Evolutionary conservation across 805 yeast genomes (phyloP), one percentile per base, ranked within the genome.

Genomic region (Blastobotrys chiropterorum): DNA sequence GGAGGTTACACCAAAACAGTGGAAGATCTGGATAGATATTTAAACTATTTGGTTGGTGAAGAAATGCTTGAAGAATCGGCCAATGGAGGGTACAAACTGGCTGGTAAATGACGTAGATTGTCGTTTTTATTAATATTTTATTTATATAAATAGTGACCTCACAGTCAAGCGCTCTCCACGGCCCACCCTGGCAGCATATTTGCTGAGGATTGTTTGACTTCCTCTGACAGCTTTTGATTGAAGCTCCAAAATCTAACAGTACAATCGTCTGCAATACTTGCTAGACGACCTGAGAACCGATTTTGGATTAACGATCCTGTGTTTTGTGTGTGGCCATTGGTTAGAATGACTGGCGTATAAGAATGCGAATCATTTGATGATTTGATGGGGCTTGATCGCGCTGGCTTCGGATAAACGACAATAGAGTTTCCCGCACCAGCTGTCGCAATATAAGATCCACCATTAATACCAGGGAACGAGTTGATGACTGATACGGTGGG

Each of bases 21-120:
- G 48, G 70, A 64, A n/a, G 73, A 74, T 53, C 67, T 79, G 53
- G 73, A 73, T 56, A 67, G 60, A 22, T 77, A 71, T 53, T 60
- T 79, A 49, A 63, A 67, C 22, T 59, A 62, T 20, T 69, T 76
- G 67, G 76, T 75, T 3, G 76, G 72, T 16, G 78, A 76, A 47
- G 76, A 69, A 15, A 66, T 67, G 55, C 61, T 79, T 38, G 67
- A 62, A 31, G 47, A 61, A 17, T 59, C 56, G n/a, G 71, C 67
- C 14, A 73, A 47, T 61, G 20, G 59, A 56, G n/a, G 71, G 67
- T 14, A 73, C 70, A 5, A 60, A 59, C 26, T 77, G 62, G 48
- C 60, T 76, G 49, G 58, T 56, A 49, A 62, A 51, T 31, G 55
- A 50, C 19, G 38, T 31, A 39, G 13, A 20, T 20, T 40, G 7